phyloP scores from a whole-genome alignment of 208 protist species.

The Novymonas esmeraldas region DNA sequence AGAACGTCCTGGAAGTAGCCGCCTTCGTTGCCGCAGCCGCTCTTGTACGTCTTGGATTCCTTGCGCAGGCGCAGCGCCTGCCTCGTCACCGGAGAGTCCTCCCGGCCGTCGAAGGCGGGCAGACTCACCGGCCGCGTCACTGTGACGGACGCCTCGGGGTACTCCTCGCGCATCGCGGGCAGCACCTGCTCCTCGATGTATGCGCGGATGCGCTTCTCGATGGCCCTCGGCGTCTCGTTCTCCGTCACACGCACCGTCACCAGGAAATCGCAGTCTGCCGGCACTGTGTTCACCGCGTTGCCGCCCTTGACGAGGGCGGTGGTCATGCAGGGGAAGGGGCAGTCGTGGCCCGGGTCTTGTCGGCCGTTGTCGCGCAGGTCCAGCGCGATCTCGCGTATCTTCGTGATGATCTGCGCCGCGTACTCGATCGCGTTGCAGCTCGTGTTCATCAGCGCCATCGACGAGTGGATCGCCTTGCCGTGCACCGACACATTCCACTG shows the following conservation, averaged over 20 bases:
- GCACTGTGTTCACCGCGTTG: slow-evolving; percentile 59
- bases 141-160: slow-evolving; percentile 34
- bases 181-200: slow-evolving; percentile 41
- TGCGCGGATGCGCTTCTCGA: slow-evolving; percentile 31
- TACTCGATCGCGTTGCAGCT: slow-evolving; percentile 59
- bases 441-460: slow-evolving; percentile 49
- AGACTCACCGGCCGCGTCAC: slow-evolving; percentile 12
- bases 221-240: slow-evolving; percentile 18
- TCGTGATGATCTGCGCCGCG: slow-evolving; percentile 50
- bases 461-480: slow-evolving; percentile 62
- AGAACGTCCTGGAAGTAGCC: slow-evolving; percentile 64
- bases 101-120: slow-evolving; percentile 37
- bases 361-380: slow-evolving; percentile 36
- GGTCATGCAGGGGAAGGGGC: slow-evolving; percentile 34
- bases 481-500: slow-evolving; percentile 37
- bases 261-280: slow-evolving; percentile 45
- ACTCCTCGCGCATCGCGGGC: slow-evolving; percentile 50
- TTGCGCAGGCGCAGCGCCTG: slow-evolving; percentile 24
- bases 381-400: slow-evolving; percentile 37
- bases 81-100: slow-evolving; percentile 43
- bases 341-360: slow-evolving; percentile 18
- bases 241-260: slow-evolving; percentile 49
- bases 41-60: slow-evolving; percentile 20
- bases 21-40: slow-evolving; percentile 49
- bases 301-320: slow-evolving; percentile 49